Percentiles rank a stretch among this genome's conserved stretches.
Evolutionary conservation across 441 rosid species (phyloP).

Genomic region (Populus tomentosa): DNA sequence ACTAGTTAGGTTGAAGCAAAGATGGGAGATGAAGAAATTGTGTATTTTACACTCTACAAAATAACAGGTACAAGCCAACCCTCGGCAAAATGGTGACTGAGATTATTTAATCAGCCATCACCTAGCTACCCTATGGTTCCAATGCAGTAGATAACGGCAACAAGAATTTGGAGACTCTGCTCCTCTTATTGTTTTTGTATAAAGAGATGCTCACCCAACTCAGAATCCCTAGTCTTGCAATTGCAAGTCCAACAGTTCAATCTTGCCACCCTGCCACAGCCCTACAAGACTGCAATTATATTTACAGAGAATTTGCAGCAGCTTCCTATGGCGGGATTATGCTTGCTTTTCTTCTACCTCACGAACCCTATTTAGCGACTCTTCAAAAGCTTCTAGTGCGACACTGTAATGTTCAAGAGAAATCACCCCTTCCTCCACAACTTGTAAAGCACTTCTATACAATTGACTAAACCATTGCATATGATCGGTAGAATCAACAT

Average conservation of each 20-base stretch:
- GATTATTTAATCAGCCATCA: not conserved
- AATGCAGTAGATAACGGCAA: not conserved
- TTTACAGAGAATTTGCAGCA: not conserved
- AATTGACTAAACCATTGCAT: conserved; percentile 66
- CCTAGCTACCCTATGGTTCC: not conserved
- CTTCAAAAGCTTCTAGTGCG: conserved; percentile 62
- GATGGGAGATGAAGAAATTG: too few species aligned
- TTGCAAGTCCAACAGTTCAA: not conserved
- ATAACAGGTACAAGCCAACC: too few species aligned
- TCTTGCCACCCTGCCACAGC: not conserved
- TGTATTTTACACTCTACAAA: too few species aligned
- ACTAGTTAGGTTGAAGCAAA: too few species aligned
- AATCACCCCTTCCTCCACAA: conserved; percentile 78
- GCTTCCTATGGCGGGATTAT: conserved; percentile 3
- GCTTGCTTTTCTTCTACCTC: conserved; percentile 47
- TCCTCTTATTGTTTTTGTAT: not conserved
- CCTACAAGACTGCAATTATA: not conserved
- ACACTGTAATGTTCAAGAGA: conserved; percentile 67
- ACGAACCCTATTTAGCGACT: conserved; percentile 60
- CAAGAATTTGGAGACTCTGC: not conserved
- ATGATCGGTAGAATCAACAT: conserved; percentile 27
- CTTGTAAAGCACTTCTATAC: conserved; percentile 59
- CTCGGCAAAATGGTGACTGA: not conserved
- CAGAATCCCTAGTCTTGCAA: not conserved
- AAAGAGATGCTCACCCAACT: not conserved